Base-by-base conservation (phyloP, 148 eudicot genomes). In the Tetragonia tetragonoides region DNA sequence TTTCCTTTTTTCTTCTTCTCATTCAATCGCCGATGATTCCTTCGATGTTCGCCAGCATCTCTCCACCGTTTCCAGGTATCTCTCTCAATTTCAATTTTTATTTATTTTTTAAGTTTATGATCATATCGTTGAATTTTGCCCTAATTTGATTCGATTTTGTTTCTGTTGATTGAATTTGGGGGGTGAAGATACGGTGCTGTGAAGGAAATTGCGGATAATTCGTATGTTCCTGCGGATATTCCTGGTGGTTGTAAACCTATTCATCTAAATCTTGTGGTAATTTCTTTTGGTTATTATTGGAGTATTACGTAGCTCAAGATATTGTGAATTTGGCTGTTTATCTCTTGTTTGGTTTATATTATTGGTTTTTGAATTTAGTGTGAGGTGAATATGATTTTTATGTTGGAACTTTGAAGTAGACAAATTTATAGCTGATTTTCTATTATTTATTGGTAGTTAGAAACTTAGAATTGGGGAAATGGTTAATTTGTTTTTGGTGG, bases 261-360 rank as follows among this genome's bases (percentile, higher is more conserved):
- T 80, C 99, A 95, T 84, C 85, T 95, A 34, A 95, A 95, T 85
- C 93, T 95, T 75, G 89, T 95, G 99, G 99, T 95, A 93, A 86
- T 85, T 7, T 66, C 10, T 70, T 72, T 28, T 28, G 34, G 34
- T 28, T 28, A 28, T 28, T 28, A 28, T 28, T 28, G 34, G 34
- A 28, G 34, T 28, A 28, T 75, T 69, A 18, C 37, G 28, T n/a
- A 0, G 11, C 24, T 64, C 12, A 16, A 1, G 2, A 24, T 65
- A 57, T 11, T 18, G 66, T 16, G 54, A 56, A 9, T 51, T 61
- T 23, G 5, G 38, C 38, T 5, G 18, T 44, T 63, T n/a, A 28
- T 28, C 34, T 28, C 34, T 28, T 28, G 34, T 28, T 28, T 28
- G 34, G 34, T 28, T 28, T 28, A 28, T 28, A 28, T 28, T 28